phyloP scores from a whole-genome alignment of 768 basidiomycete species.

The Tephrocybe rancida region DNA sequence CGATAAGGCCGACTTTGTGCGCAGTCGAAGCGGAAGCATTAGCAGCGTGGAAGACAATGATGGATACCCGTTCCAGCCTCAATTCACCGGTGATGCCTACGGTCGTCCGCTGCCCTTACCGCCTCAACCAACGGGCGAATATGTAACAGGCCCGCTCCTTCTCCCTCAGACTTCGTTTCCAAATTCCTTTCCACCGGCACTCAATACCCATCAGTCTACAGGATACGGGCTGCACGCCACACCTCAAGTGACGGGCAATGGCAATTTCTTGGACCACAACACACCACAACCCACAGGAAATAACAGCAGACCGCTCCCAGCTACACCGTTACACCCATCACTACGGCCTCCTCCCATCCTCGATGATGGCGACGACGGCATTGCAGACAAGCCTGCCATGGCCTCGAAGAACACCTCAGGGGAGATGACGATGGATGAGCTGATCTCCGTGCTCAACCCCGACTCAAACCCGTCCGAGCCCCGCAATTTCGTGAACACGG shows the following conservation, averaged over 20 bases:
- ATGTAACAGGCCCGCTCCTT: constrained; percentile 4
- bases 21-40: constrained; percentile 11
- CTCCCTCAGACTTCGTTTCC: constrained; percentile 10
- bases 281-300: background rate
- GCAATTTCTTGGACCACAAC: background rate
- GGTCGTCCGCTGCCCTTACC: constrained; percentile 10
- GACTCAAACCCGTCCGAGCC: background rate
- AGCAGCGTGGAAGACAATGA: constrained; percentile 9
- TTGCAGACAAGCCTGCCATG: background rate
- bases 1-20: constrained; percentile 10
- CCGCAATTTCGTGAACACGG: constrained; percentile 1
- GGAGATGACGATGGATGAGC: constrained; percentile 18
- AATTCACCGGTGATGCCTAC: background rate
- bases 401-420: constrained; percentile 1
- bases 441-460: constrained; percentile 3
- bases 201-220: constrained; percentile 7
- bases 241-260: constrained; percentile 5
- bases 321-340: constrained; percentile 7
- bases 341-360: constrained; percentile 3
- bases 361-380: background rate
- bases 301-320: constrained; percentile 8
- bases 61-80: background rate
- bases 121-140: background rate
- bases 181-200: background rate
- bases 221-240: constrained; percentile 5